These are phyloP conservation scores for Avicennia marina DNA, from an alignment of 257 asterid species.

Conservation along the genomic window DNA sequence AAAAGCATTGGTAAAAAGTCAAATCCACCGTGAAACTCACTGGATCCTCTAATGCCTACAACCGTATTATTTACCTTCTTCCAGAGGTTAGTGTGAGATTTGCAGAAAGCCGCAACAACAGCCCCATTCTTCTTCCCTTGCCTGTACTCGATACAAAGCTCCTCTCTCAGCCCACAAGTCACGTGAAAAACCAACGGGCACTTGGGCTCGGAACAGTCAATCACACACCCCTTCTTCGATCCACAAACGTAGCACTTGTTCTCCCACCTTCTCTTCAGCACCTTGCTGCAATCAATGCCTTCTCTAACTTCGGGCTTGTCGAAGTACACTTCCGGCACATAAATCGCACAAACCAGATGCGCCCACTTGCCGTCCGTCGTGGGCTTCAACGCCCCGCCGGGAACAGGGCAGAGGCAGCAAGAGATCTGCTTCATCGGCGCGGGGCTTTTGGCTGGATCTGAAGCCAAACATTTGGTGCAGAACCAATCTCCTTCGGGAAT, in stretches of 20 bases:
- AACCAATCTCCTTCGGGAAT: slow-evolving; percentile 92
- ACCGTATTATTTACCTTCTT: slow-evolving; percentile 70
- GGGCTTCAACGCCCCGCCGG: slow-evolving; percentile 72
- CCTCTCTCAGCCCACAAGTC: slow-evolving; percentile 65
- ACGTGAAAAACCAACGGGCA: slow-evolving; percentile 69
- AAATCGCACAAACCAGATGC: slow-evolving; percentile 70
- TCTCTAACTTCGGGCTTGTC: slow-evolving; percentile 50
- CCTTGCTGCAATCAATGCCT: slow-evolving; percentile 57
- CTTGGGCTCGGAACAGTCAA: slow-evolving; percentile 80
- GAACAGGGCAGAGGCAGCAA: slow-evolving; percentile 69
- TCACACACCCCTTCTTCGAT: slow-evolving; percentile 49
- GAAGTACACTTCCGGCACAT: slow-evolving; percentile 86
- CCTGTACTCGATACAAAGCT: slow-evolving; percentile 58
- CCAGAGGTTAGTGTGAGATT: slow-evolving; percentile 71
- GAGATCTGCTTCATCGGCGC: slow-evolving; percentile 6
- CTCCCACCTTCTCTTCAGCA: slow-evolving; percentile 60
- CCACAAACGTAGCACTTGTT: slow-evolving; percentile 51
- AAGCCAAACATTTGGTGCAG: slow-evolving; percentile 52
- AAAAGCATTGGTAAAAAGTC: no score
- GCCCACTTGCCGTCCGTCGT: slow-evolving; percentile 79
- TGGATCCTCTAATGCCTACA: no score
- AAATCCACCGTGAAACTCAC: no score
- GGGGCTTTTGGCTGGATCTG: slow-evolving; percentile 9
- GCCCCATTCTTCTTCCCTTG: slow-evolving; percentile 52
- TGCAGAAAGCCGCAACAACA: slow-evolving; percentile 77